Percentiles rank a stretch among this genome's conserved stretches.
Evolutionary conservation across 345 rosid genomes (phyloP).

Genomic region (Streptanthus diversifolius): DNA sequence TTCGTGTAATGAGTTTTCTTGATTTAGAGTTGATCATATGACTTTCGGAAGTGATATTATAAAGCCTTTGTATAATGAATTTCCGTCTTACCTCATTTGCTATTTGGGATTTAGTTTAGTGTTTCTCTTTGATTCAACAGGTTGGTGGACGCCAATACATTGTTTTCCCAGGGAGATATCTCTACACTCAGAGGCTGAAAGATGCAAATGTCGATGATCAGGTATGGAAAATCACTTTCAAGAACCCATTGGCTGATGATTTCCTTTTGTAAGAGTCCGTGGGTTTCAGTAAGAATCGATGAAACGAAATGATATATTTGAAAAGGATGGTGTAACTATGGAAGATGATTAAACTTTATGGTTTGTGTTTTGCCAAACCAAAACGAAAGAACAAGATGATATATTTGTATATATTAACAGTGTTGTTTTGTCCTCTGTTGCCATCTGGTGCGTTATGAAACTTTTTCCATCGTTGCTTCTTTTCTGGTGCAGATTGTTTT

Average conservation of each 20-base stretch:
- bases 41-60: not conserved
- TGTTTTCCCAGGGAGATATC: slow-evolving; percentile 83
- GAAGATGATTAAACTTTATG: not conserved
- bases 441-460: not conserved
- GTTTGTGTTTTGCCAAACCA: not conserved
- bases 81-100: not conserved
- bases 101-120: not conserved
- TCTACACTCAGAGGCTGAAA: slow-evolving; percentile 80
- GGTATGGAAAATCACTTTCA: slow-evolving; percentile 36
- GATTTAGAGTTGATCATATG: not conserved
- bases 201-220: slow-evolving; percentile 82
- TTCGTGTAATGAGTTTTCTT: not conserved
- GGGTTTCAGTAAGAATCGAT: not conserved
- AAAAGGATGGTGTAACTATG: not conserved
- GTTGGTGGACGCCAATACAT: slow-evolving; percentile 86
- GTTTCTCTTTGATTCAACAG: slow-evolving; percentile 37
- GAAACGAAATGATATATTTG: not conserved
- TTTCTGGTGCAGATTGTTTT: slow-evolving; percentile 54
- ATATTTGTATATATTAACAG: not conserved
- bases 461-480: not conserved
- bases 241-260: not conserved
- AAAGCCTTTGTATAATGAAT: not conserved
- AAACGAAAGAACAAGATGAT: not conserved
- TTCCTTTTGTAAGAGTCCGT: not conserved
- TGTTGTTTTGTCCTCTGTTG: not conserved